phyloP scores from a whole-genome alignment of 2,329 filamentous ascomycete species.

The Stagonosporopsis tanaceti region DNA sequence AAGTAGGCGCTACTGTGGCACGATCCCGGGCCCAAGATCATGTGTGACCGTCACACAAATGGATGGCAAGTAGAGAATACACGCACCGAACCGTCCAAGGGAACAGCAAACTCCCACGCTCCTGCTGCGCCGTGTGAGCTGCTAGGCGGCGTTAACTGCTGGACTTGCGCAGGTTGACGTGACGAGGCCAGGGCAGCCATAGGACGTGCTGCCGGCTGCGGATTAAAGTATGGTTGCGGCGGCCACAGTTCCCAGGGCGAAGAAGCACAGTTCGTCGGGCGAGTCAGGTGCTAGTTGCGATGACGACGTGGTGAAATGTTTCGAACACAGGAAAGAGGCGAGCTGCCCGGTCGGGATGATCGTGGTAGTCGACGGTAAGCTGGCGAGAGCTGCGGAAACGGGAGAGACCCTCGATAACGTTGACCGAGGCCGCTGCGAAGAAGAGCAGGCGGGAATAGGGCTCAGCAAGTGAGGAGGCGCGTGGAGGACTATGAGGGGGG shows the following conservation, averaged over 20 bases:
- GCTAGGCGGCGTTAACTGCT: constrained; percentile 51
- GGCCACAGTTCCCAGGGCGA: constrained; percentile 12
- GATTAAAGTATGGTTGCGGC: constrained; percentile 18
- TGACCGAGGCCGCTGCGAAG: constrained; percentile 21
- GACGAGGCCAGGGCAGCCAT: constrained; percentile 47
- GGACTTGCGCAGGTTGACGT: constrained; percentile 38
- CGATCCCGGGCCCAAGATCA: constrained; percentile 3
- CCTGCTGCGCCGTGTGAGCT: constrained; percentile 49
- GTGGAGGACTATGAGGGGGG: constrained; percentile 31
- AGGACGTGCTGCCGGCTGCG: constrained; percentile 20
- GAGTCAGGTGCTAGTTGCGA: constrained; percentile 15
- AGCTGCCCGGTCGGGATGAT: constrained; percentile 18
- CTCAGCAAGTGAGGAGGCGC: constrained; percentile 25
- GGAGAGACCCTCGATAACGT: constrained; percentile 7
- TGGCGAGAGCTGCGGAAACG: constrained; percentile 22
- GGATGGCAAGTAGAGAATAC: constrained; percentile 11
- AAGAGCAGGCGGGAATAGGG: constrained; percentile 16
- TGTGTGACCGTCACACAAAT: constrained; percentile 8
- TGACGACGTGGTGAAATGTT: constrained; percentile 19
- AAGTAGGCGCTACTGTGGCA: constrained; percentile 32
- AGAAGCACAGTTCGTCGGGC: not conserved
- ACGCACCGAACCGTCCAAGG: constrained; percentile 48
- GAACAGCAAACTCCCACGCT: constrained; percentile 51
- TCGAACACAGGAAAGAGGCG: constrained; percentile 15
- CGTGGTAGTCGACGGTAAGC: constrained; percentile 10